Evolutionary conservation across 495 filamentous ascomycete species (phyloP).

Genomic region (Podospora pseudoanserina): DNA sequence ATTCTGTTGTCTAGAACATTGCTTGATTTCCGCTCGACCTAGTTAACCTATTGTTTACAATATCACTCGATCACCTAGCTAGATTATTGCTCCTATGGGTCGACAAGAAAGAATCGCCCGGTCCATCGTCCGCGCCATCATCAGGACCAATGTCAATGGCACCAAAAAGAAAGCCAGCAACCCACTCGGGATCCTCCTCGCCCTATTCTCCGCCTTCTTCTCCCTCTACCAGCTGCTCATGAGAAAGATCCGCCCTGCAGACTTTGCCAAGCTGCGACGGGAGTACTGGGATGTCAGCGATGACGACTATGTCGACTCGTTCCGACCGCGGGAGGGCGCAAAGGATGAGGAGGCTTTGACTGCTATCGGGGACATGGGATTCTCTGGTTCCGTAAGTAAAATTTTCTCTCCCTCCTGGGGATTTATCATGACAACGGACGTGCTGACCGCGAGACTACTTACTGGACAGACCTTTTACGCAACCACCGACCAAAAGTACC

Average conservation of each 20-base stretch:
- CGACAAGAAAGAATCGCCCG: conserved; percentile 30
- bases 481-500: conserved; percentile 56
- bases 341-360: conserved; percentile 25
- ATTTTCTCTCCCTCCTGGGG: neutral
- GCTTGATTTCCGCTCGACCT: neutral
- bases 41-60: neutral
- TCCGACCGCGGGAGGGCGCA: conserved; percentile 17
- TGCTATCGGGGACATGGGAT: conserved; percentile 36
- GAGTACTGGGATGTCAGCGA: conserved; percentile 31
- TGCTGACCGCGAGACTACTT: too few species aligned
- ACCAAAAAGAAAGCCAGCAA: conserved; percentile 13
- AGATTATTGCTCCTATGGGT: conserved; percentile 19
- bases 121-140: conserved; percentile 38
- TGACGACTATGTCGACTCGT: conserved; percentile 27
- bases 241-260: conserved; percentile 35
- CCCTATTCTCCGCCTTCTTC: conserved; percentile 36
- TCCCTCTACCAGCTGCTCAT: conserved; percentile 38
- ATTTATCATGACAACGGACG: neutral
- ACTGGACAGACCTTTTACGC: conserved; percentile 59
- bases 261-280: conserved; percentile 35
- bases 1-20: neutral
- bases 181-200: conserved; percentile 24
- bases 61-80: neutral
- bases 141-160: conserved; percentile 24
- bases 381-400: conserved; percentile 32